Percentiles rank a stretch among this genome's conserved stretches.
Evolutionary conservation across 345 rosid species (phyloP).

Genomic region (Adansonia digitata): DNA sequence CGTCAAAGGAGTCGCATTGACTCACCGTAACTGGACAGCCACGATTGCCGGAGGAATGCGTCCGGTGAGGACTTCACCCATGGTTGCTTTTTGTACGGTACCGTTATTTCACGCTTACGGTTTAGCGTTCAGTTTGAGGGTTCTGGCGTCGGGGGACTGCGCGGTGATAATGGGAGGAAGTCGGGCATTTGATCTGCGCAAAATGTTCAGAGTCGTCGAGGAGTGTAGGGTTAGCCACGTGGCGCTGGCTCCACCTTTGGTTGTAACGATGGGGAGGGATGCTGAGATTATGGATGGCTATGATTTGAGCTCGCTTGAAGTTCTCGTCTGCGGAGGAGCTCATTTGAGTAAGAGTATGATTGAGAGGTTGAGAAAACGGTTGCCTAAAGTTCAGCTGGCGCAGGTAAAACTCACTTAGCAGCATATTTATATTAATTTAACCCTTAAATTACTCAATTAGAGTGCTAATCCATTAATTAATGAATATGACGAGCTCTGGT

Average conservation of each 20-base stretch:
- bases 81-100: slow-evolving; percentile 33
- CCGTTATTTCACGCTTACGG: slow-evolving; percentile 58
- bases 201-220: slow-evolving; percentile 27
- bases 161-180: slow-evolving; percentile 23
- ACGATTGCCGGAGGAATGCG: slow-evolving; percentile 21
- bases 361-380: slow-evolving; percentile 24
- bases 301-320: slow-evolving; percentile 51
- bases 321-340: slow-evolving; percentile 44
- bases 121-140: slow-evolving; percentile 24
- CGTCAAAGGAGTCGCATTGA: slow-evolving; percentile 49
- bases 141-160: slow-evolving; percentile 38
- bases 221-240: slow-evolving; percentile 34
- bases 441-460: not conserved
- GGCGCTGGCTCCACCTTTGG: slow-evolving; percentile 49
- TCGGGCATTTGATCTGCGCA: slow-evolving; percentile 25
- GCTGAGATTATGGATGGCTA: slow-evolving; percentile 15
- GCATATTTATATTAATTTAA: too few species aligned
- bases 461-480: not conserved
- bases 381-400: slow-evolving; percentile 33
- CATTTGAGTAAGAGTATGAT: slow-evolving; percentile 24
- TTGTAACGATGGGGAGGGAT: slow-evolving; percentile 32
- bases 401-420: slow-evolving; percentile 33
- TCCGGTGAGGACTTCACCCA: slow-evolving; percentile 20
- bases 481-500: not conserved
- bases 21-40: slow-evolving; percentile 39